Base-by-base conservation (phyloP, 225 moss, liverwort and hornwort species). In the Sphagnum contortum region DNA sequence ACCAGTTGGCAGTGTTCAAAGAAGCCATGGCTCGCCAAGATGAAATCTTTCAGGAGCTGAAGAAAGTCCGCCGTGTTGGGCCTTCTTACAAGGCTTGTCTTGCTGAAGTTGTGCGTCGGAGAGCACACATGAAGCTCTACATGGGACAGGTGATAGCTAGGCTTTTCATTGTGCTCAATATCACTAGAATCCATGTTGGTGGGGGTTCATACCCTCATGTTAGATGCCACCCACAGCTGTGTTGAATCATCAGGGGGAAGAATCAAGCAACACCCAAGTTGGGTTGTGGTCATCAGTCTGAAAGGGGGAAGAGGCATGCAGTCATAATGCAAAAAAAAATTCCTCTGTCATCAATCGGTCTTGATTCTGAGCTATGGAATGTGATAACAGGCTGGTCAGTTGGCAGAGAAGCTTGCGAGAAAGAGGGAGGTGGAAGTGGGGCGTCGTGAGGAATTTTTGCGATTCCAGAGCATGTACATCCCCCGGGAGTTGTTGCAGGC, bases 401-500 rank as follows among this genome's bases (percentile, higher is more conserved):
- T 98, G 71, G 98, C 91, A 46, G 98, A 98, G 77, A 98, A 83
- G 74, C 74, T 98, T 75, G 98, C 98, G 47, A 87, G 98, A 72
- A 93, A 87, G 76, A 87, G 98, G 76, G 93, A 89, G 68, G 83
- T 73, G 57, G 98, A 98, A 83, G 87, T 98, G 57, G 66, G 69
- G 44, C 87, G 93, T 45, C 88, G 98, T 60, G 93, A 93, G 58
- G 98, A 87, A 56, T 98, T 98, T 75, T 76, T 89, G 6, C 82
- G 82, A 58, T 82, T 80, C 10, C 93, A 93, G 61, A 85, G 81
- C 70, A 64, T 82, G 66, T 98, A 83, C 69, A 91, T 98, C 65
- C 81, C 81, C 47, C 81, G 87, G 72, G 98, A 98, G 47, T 69
- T 98, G 10, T 61, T 98, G 63, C 87, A 91, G 72, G 79, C 81